Base-by-base conservation (phyloP, 768 basidiomycete species). In the Panellus pusillus region DNA sequence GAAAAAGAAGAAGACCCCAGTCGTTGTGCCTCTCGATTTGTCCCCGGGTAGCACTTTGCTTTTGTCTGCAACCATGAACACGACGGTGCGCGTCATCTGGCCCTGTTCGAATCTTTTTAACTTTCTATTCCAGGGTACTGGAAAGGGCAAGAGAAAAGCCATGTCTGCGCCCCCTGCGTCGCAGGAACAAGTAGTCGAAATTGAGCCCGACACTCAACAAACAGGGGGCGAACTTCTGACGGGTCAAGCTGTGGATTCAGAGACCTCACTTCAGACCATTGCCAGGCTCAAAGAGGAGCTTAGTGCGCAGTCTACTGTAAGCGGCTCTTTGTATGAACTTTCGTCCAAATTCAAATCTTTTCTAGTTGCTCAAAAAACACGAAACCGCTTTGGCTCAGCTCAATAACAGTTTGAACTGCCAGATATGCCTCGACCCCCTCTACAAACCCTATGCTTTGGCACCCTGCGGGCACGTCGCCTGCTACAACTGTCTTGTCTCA, bases 341-440 rank as follows among this genome's bases (percentile, higher is more conserved):
- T 51, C 42, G 36, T 27, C 6, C 7, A 31, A 32, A 18, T 27
- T n/a, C 38, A 40, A 2, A 27, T 29, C 17, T 8, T 52, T 32
- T 56, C 4, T 47, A 83, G 82, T 67, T 81, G 51, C 69, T 87
- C 37, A 61, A 71, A 18, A 73, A 74, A 55, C 83, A 90, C 58
- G 75, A 84, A 69, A 61, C 70, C 9, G 70, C 83, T 19, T 60
- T 88, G n/a, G 65, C 66, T 4, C 73, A 81, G 51, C 61, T 89
- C 39, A 81, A 83, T 9, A 82, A 86, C 56, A 77, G 84, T 0
- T 67, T 89, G 20, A 87, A 82, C 12, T 92, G 90, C 55, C 87
- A 91, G 66, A 85, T 92, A 56, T 92, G 90, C 63, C 73, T 91
- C 24, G 88, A 90, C 61, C 71, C 88, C 19, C 74, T 92, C 66